These are phyloP conservation scores for Ricinus communis DNA, from an alignment of 345 rosid genomes.

Conservation along the genomic window DNA sequence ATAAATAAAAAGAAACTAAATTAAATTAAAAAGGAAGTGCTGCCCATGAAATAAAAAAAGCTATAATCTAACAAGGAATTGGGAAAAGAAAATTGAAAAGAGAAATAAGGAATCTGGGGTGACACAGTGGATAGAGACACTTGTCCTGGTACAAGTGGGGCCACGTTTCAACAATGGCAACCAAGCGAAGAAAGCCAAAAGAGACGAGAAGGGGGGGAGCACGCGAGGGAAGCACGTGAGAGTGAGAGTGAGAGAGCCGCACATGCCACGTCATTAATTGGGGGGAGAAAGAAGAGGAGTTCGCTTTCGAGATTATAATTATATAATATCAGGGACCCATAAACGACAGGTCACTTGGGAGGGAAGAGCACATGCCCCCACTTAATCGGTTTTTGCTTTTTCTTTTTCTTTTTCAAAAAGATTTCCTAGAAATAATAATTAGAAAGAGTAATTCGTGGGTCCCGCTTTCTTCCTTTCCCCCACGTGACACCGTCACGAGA, in stretches of 20 bases:
- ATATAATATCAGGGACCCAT: neutral
- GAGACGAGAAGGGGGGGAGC: neutral
- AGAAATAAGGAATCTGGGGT: neutral
- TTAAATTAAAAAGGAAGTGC: no score
- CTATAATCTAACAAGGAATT: neutral
- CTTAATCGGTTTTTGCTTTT: constrained; percentile 7
- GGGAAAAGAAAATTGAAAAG: neutral
- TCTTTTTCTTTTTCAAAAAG: neutral
- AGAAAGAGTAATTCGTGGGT: constrained; percentile 12
- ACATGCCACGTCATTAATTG: neutral
- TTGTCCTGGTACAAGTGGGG: neutral
- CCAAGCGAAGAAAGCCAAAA: constrained; percentile 1
- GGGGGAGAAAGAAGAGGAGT: neutral
- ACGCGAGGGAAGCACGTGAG: constrained; percentile 31
- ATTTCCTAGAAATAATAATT: no score
- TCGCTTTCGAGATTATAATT: neutral
- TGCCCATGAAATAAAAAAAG: no score
- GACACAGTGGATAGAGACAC: constrained; percentile 17
- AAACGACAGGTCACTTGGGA: constrained; percentile 35
- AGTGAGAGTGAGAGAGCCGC: neutral
- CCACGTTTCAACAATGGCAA: constrained; percentile 18
- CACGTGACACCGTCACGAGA: constrained; percentile 51
- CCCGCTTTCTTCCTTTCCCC: constrained; percentile 10
- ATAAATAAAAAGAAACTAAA: no score
- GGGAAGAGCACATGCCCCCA: constrained; percentile 42